Evolutionary conservation across 257 asterid genomes (phyloP).

Genomic region (Capsicum rhomboideum): DNA sequence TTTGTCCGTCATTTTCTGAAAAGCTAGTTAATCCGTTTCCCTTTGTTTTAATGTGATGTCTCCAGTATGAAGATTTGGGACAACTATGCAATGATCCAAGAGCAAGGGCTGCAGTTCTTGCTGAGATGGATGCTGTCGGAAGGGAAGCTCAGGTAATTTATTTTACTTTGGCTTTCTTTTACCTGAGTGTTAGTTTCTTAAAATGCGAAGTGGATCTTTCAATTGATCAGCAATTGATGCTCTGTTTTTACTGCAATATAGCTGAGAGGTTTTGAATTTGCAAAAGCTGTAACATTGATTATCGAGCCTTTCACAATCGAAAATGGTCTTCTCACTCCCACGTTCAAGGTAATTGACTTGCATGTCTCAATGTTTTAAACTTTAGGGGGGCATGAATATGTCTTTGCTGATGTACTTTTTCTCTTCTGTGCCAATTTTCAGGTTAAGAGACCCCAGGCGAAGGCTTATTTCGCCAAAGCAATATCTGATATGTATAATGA

Average conservation of each 20-base stretch:
- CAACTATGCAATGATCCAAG: slow-evolving; percentile 76
- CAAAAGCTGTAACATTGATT: slow-evolving; percentile 68
- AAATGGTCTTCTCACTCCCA: slow-evolving; percentile 84
- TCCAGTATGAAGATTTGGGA: slow-evolving; percentile 62
- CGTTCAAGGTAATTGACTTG: slow-evolving; percentile 60
- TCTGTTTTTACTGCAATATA: slow-evolving; percentile 17
- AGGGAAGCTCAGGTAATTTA: slow-evolving; percentile 73
- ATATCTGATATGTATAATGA: slow-evolving; percentile 61
- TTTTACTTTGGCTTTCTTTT: not conserved
- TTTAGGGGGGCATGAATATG: not conserved
- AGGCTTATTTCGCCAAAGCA: slow-evolving; percentile 67
- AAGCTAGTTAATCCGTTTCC: not conserved
- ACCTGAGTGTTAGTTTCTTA: not conserved
- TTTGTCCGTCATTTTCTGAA: not conserved
- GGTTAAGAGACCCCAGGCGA: slow-evolving; percentile 89
- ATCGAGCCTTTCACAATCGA: slow-evolving; percentile 80
- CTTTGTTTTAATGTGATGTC: not conserved
- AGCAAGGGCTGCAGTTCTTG: slow-evolving; percentile 78
- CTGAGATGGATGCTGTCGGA: slow-evolving; percentile 85
- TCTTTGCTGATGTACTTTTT: not conserved
- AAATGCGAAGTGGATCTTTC: not conserved
- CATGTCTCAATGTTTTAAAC: not conserved
- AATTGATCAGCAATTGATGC: not conserved
- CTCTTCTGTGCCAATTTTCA: slow-evolving; percentile 15
- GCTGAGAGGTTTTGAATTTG: slow-evolving; percentile 91